phyloP scores from a whole-genome alignment of 1,139 yeast genomes.

The Zhuliangozyma parablackwelliae region DNA sequence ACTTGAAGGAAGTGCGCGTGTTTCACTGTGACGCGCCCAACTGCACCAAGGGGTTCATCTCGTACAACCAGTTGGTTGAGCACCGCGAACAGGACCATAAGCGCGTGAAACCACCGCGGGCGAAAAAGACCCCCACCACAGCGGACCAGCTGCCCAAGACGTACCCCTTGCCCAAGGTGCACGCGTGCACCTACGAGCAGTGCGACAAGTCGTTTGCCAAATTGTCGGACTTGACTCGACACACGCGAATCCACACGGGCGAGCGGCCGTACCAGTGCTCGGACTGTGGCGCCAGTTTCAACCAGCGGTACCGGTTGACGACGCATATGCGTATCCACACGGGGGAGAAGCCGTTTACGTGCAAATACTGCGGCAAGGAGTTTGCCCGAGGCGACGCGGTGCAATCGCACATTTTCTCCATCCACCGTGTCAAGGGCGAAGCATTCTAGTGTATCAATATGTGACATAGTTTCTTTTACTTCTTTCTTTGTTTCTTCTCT shows the following conservation, averaged over 20 bases:
- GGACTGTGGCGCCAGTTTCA: slow-evolving; percentile 19
- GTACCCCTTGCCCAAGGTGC: slow-evolving; percentile 12
- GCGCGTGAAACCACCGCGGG: not conserved
- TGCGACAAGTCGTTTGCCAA: slow-evolving; percentile 20
- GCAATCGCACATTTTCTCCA: slow-evolving; percentile 20
- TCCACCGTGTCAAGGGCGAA: slow-evolving; percentile 13
- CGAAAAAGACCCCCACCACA: not conserved
- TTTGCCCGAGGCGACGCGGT: slow-evolving; percentile 28
- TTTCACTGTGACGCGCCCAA: slow-evolving; percentile 12
- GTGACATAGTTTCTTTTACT: too few species aligned
- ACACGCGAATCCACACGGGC: slow-evolving; percentile 22
- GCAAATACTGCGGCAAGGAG: slow-evolving; percentile 19
- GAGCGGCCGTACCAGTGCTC: slow-evolving; percentile 22
- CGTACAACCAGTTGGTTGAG: slow-evolving; percentile 10
- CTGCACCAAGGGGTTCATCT: slow-evolving; percentile 13
- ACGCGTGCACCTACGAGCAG: slow-evolving; percentile 14
- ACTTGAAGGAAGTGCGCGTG: slow-evolving; percentile 12
- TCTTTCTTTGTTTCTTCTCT: too few species aligned
- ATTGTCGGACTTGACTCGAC: slow-evolving; percentile 21
- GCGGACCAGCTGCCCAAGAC: not conserved
- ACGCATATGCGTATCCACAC: slow-evolving; percentile 24
- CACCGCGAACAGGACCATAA: slow-evolving; percentile 10
- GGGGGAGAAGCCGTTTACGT: slow-evolving; percentile 24
- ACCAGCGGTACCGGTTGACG: slow-evolving; percentile 23
- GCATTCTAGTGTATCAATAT: slow-evolving; percentile 5